Evolutionary conservation across 345 rosid species (phyloP).

Genomic region (Salix exigua): DNA sequence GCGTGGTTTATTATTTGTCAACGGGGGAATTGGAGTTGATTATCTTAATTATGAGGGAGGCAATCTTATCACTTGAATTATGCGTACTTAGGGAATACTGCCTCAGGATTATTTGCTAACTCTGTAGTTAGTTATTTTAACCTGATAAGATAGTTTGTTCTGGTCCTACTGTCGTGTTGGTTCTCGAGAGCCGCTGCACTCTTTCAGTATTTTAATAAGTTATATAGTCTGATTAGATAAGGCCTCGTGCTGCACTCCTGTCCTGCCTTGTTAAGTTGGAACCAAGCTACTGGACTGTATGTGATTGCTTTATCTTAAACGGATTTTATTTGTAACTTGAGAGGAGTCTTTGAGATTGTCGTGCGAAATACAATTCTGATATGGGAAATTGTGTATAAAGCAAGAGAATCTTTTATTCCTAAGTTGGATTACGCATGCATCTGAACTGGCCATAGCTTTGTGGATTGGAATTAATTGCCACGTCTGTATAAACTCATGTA

Average conservation of each 20-base stretch:
- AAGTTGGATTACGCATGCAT: neutral
- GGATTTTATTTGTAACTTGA: neutral
- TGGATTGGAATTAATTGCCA: neutral
- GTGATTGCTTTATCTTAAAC: neutral
- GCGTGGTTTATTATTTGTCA: neutral
- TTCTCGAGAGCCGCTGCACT: neutral
- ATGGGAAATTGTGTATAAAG: neutral
- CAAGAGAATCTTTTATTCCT: neutral
- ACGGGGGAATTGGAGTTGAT: neutral
- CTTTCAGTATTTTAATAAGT: neutral
- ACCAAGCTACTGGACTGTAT: neutral
- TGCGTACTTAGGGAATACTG: neutral
- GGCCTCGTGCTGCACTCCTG: neutral
- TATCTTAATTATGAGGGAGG: neutral
- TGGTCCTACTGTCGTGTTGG: neutral
- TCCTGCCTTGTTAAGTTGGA: no score
- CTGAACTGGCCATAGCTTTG: neutral
- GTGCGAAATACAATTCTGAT: neutral
- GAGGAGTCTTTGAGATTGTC: neutral
- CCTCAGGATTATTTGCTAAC: neutral
- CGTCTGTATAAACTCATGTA: neutral
- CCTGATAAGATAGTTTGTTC: neutral
- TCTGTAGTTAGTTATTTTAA: neutral
- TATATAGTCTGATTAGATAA: neutral
- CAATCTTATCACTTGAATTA: neutral